phyloP scores from a whole-genome alignment of 192 early-diverging fungal genomes.

The Entomortierella parvispora region DNA sequence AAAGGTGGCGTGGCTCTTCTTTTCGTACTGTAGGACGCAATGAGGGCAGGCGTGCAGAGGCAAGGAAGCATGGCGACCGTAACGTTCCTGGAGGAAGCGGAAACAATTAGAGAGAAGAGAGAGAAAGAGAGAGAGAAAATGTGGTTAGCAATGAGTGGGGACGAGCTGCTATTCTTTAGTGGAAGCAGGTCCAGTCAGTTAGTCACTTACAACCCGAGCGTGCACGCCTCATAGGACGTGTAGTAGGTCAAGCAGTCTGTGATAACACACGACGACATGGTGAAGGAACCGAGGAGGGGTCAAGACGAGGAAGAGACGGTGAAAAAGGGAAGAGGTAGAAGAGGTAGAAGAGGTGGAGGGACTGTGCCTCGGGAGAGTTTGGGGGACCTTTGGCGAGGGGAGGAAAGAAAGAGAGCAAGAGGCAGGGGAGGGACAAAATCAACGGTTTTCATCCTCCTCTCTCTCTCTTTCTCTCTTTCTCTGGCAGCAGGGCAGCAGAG shows the following conservation, averaged over 20 bases:
- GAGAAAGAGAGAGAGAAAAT: not conserved
- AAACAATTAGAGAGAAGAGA: not conserved
- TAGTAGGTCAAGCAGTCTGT: conserved; percentile 19
- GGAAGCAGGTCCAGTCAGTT: too few relatives aligned
- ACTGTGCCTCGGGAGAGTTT: not conserved
- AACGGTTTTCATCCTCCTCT: not conserved
- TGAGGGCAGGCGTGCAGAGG: conserved; percentile 19
- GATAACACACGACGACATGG: conserved; percentile 4
- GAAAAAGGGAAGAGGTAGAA: not conserved
- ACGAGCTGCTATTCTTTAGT: not conserved
- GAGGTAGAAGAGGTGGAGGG: not conserved
- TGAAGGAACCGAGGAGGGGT: not conserved
- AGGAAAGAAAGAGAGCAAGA: too few relatives aligned
- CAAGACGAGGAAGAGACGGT: not conserved
- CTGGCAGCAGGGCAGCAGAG: too few relatives aligned
- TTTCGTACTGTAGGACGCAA: conserved; percentile 21
- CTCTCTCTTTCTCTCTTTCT: not conserved
- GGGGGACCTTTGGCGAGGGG: too few relatives aligned
- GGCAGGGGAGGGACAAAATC: too few relatives aligned
- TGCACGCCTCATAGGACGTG: conserved; percentile 7
- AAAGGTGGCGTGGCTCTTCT: too few relatives aligned
- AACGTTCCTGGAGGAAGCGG: not conserved
- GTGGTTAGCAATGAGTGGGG: not conserved
- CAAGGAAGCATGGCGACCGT: conserved; percentile 13
- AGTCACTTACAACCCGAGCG: not conserved